A percentile compares a stretch with the other conserved stretches of the same genome.
Conservation (phyloP, 129 eudicot genomes). For the Chrysanthemum makinoi region DNA sequence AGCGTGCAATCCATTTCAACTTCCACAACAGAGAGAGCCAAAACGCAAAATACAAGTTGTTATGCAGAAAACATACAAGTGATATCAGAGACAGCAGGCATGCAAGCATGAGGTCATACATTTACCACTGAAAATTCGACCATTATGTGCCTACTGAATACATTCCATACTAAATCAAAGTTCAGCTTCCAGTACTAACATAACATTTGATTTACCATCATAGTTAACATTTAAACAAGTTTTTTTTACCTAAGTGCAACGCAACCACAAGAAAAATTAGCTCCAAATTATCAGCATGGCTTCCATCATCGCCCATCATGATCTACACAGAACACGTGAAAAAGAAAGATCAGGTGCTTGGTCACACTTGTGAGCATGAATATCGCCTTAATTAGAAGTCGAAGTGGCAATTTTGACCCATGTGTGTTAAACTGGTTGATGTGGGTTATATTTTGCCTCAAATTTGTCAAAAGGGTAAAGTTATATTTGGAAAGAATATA, state of each 20-base stretch:
- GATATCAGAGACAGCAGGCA: constrained; percentile 9
- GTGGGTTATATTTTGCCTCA: neutral
- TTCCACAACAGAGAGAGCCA: no score
- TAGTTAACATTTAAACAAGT: neutral
- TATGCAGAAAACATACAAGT: neutral
- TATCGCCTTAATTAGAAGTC: neutral
- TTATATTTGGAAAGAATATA: no score
- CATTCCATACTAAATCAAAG: constrained; percentile 6
- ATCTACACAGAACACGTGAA: constrained; percentile 21
- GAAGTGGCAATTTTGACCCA: neutral
- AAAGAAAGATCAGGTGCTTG: constrained; percentile 13
- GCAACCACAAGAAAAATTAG: neutral
- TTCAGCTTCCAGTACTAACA: constrained; percentile 13
- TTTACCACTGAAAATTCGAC: constrained; percentile 13
- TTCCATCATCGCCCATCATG: constrained; percentile 14
- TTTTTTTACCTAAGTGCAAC: constrained; percentile 1
- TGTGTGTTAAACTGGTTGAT: neutral
- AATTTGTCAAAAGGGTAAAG: neutral
- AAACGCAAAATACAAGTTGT: no score
- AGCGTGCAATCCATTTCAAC: no score
- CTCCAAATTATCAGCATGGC: constrained; percentile 13
- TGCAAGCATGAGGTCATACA: constrained; percentile 20
- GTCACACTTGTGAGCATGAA: constrained; percentile 5
- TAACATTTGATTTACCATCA: constrained; percentile 16
- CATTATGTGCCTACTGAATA: constrained; percentile 13